A percentile compares a stretch with the other conserved stretches of the same genome.
These are phyloP conservation scores for Suillus brevipes DNA, from an alignment of 768 basidiomycete genomes.

Conservation along the genomic window DNA sequence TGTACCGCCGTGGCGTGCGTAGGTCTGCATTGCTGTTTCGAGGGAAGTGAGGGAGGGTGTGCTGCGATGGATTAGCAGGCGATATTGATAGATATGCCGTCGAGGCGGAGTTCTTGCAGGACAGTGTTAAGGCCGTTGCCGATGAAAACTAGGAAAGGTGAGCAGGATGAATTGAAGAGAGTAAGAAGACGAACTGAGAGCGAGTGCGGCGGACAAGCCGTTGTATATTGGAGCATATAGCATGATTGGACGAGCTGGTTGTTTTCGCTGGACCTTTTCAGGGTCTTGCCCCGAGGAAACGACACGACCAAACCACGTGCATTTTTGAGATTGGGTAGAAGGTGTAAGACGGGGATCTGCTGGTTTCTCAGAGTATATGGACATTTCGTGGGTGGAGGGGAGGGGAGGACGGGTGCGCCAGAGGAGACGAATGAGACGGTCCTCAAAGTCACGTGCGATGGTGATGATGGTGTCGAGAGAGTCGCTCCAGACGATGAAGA, in stretches of 20 bases:
- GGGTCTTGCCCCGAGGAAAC: slow-evolving; percentile 35
- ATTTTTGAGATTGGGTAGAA: slow-evolving; percentile 28
- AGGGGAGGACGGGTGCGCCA: slow-evolving; percentile 43
- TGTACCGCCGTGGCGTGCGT: slow-evolving; percentile 65
- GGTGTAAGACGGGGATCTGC: slow-evolving; percentile 9
- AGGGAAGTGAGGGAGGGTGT: slow-evolving; percentile 53
- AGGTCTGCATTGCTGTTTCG: slow-evolving; percentile 62
- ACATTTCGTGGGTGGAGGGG: slow-evolving; percentile 24
- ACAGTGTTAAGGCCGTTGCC: slow-evolving; percentile 64
- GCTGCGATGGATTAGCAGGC: slow-evolving; percentile 17
- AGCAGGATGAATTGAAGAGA: slow-evolving; percentile 8
- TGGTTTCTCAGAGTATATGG: slow-evolving; percentile 35
- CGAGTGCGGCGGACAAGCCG: slow-evolving; percentile 28
- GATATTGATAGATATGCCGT: slow-evolving; percentile 31
- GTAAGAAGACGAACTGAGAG: slow-evolving; percentile 13
- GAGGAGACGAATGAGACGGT: slow-evolving; percentile 55
- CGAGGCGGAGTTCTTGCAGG: slow-evolving; percentile 52
- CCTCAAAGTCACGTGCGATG: slow-evolving; percentile 50
- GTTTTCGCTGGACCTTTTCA: slow-evolving; percentile 26
- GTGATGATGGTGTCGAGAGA: slow-evolving; percentile 72
- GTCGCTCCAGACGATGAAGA: slow-evolving; percentile 86
- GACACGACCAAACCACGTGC: slow-evolving; percentile 66
- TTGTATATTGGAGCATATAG: slow-evolving; percentile 31
- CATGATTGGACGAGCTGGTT: slow-evolving; percentile 16
- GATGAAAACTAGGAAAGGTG: slow-evolving; percentile 52